A percentile compares a stretch with the other conserved stretches of the same genome.
phyloP scores from a whole-genome alignment of 305 asterid genomes.

The Galium porrigens region DNA sequence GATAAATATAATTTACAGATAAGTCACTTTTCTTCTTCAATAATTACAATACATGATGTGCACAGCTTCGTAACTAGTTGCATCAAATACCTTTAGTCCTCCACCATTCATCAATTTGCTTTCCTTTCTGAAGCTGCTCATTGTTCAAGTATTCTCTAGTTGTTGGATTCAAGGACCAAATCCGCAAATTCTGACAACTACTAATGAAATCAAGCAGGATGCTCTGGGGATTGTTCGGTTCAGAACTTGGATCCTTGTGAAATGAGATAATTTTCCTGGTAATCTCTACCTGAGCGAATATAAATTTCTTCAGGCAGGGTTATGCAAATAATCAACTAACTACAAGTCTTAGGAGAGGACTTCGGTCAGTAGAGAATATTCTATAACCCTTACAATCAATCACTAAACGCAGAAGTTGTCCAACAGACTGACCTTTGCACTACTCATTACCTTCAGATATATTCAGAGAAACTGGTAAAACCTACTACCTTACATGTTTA shows the following conservation, averaged over 20 bases:
- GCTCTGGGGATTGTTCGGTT: slow-evolving; percentile 80
- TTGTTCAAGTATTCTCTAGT: slow-evolving; percentile 83
- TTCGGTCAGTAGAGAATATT: neutral
- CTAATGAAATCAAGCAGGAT: slow-evolving; percentile 89
- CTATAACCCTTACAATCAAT: neutral
- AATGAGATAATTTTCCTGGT: slow-evolving; percentile 84
- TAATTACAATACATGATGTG: neutral
- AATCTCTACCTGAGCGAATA: slow-evolving; percentile 68
- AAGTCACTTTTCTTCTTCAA: neutral
- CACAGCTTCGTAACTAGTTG: neutral
- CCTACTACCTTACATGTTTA: neutral
- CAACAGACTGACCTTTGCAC: neutral
- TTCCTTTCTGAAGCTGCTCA: slow-evolving; percentile 97
- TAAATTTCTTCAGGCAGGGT: slow-evolving; percentile 12
- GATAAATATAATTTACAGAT: neutral
- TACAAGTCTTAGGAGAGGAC: neutral
- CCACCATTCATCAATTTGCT: slow-evolving; percentile 99
- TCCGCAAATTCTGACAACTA: slow-evolving; percentile 95
- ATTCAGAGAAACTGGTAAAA: neutral
- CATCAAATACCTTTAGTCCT: slow-evolving; percentile 61
- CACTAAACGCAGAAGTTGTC: neutral
- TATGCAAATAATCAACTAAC: neutral
- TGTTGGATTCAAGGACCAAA: slow-evolving; percentile 75
- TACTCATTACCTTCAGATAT: neutral
- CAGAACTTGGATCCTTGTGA: slow-evolving; percentile 84